These are phyloP conservation scores for Zasmidium cellare DNA, from an alignment of 2,329 filamentous ascomycete genomes.

Conservation along the genomic window DNA sequence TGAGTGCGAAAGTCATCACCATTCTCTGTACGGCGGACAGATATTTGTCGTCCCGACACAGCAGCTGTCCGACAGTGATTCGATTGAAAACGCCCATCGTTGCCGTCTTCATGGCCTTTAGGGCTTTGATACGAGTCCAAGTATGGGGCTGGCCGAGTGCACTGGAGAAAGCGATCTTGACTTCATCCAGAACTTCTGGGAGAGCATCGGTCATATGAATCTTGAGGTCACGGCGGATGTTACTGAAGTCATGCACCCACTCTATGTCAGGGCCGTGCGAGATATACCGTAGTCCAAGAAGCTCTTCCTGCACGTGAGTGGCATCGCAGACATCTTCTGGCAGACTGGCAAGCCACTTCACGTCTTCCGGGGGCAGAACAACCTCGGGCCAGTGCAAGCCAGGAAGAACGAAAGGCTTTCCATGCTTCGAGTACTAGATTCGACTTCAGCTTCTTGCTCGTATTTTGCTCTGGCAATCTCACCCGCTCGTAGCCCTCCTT, in stretches of 20 bases:
- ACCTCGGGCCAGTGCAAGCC: conserved; percentile 15
- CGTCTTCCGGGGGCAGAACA: conserved; percentile 15
- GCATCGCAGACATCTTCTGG: conserved; percentile 10
- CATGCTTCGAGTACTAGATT: conserved; percentile 3
- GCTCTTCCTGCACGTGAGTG: conserved; percentile 6
- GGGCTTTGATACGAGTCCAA: conserved; percentile 9
- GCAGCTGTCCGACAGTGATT: conserved; percentile 16
- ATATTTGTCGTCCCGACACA: conserved; percentile 10
- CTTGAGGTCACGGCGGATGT: conserved; percentile 17
- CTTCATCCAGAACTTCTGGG: conserved; percentile 15
- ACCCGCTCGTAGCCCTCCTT: conserved; percentile 7
- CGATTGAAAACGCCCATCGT: conserved; percentile 19
- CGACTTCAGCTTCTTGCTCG: background rate
- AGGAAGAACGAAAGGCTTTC: conserved; percentile 8
- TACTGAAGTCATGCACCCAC: conserved; percentile 14
- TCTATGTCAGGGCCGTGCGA: conserved; percentile 11
- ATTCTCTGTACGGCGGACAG: conserved; percentile 6
- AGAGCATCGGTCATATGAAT: conserved; percentile 12
- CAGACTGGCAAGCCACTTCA: conserved; percentile 12
- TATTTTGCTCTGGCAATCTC: background rate
- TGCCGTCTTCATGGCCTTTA: conserved; percentile 7
- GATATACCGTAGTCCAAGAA: conserved; percentile 12
- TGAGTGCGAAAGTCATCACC: conserved; percentile 11
- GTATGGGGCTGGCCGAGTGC: background rate
- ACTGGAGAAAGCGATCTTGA: background rate